Evolutionary conservation across 495 filamentous ascomycete genomes (phyloP).

Genomic region (Poronia punctata): DNA sequence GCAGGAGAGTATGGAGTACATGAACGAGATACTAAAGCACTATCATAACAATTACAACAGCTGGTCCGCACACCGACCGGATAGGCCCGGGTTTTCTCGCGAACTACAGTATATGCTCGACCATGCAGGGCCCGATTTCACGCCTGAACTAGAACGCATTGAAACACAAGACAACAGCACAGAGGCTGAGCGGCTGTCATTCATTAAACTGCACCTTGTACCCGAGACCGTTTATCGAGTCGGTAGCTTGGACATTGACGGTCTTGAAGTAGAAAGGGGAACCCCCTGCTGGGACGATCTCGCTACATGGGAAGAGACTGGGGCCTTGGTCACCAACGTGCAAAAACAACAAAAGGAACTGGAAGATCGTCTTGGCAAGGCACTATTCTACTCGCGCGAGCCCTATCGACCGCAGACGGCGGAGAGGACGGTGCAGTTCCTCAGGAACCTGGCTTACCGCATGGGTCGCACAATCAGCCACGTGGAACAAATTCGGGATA

Average conservation of each 20-base stretch:
- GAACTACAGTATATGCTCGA: constrained; percentile 9
- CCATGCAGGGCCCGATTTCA: constrained; percentile 3
- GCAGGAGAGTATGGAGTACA: not conserved
- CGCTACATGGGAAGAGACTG: constrained; percentile 7
- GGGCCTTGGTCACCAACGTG: constrained; percentile 1
- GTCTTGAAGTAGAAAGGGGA: not conserved
- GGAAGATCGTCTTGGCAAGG: not conserved
- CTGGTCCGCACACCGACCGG: not conserved
- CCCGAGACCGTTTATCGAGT: constrained; percentile 4
- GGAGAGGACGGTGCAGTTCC: constrained; percentile 22
- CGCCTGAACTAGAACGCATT: not conserved
- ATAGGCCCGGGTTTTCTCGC: constrained; percentile 6
- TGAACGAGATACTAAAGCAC: constrained; percentile 6
- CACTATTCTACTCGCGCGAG: not conserved
- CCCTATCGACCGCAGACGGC: constrained; percentile 6
- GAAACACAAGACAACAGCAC: constrained; percentile 3
- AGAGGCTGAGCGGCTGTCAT: not conserved
- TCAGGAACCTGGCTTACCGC: constrained; percentile 23
- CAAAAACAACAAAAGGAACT: constrained; percentile 1
- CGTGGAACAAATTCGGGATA: constrained; percentile 11
- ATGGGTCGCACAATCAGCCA: constrained; percentile 23
- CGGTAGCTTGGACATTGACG: not conserved
- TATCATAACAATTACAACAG: constrained; percentile 9
- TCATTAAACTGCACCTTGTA: constrained; percentile 3
- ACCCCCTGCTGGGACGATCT: constrained; percentile 3